Evolutionary conservation across 441 rosid genomes (phyloP).

Genomic region (Hura crepitans): DNA sequence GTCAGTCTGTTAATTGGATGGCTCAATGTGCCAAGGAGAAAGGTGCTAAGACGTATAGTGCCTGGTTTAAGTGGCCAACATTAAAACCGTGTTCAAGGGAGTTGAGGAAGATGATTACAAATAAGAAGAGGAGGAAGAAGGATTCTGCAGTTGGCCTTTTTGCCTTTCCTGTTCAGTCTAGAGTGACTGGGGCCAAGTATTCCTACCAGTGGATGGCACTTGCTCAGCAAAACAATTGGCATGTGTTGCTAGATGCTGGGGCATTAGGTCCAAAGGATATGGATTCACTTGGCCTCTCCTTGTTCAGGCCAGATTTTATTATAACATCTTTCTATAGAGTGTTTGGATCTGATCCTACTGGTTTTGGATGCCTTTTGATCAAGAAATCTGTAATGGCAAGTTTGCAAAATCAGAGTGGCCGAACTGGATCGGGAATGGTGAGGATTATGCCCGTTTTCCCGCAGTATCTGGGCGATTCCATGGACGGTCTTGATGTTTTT

Average conservation of each 20-base stretch:
- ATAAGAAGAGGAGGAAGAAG: slow-evolving; percentile 83
- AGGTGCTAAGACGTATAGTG: slow-evolving; percentile 74
- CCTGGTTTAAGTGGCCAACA: slow-evolving; percentile 95
- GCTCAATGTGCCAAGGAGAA: slow-evolving; percentile 79
- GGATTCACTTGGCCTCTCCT: slow-evolving; percentile 89
- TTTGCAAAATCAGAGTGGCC: slow-evolving; percentile 79
- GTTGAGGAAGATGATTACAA: slow-evolving; percentile 72
- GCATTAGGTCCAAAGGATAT: slow-evolving; percentile 94
- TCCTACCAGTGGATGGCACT: slow-evolving; percentile 98
- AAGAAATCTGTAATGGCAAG: slow-evolving; percentile 94
- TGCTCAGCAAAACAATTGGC: slow-evolving; percentile 96
- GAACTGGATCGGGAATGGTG: slow-evolving; percentile 92
- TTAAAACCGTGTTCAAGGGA: slow-evolving; percentile 89
- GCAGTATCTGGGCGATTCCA: slow-evolving; percentile 71
- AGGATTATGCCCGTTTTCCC: slow-evolving; percentile 89
- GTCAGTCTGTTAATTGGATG: slow-evolving; percentile 95
- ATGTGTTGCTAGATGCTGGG: slow-evolving; percentile 92
- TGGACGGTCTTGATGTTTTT: slow-evolving; percentile 66
- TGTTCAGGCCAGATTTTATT: slow-evolving; percentile 91
- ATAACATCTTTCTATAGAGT: slow-evolving; percentile 86
- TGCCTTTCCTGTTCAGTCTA: slow-evolving; percentile 89
- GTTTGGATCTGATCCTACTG: slow-evolving; percentile 90
- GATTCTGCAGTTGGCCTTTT: slow-evolving; percentile 82
- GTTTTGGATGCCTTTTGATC: slow-evolving; percentile 89
- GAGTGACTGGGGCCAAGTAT: slow-evolving; percentile 87